Conservation (phyloP, 2,329 filamentous ascomycete species). For the Colletotrichum shisoi region DNA sequence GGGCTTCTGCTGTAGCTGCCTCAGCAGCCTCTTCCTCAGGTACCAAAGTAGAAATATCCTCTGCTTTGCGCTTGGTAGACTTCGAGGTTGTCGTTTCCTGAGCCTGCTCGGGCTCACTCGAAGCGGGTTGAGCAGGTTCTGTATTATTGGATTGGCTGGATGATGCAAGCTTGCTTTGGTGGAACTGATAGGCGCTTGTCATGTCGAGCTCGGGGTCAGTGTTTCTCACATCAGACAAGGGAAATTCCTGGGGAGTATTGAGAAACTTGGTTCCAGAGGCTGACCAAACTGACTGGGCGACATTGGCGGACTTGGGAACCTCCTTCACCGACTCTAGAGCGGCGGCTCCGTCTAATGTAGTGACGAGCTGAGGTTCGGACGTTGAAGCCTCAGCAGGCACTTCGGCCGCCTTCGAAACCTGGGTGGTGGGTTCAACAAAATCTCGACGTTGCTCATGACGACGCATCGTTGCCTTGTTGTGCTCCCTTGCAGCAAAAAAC, state of each 20-base stretch:
- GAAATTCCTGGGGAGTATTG: constrained; percentile 19
- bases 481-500: constrained; percentile 52
- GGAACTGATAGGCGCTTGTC: constrained; percentile 38
- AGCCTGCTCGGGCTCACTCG: neutral
- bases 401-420: neutral
- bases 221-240: neutral
- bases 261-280: constrained; percentile 34
- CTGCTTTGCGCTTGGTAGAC: constrained; percentile 47
- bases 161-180: constrained; percentile 37
- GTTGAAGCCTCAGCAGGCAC: neutral
- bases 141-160: neutral
- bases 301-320: constrained; percentile 20
- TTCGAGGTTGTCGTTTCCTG: neutral
- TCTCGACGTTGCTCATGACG: neutral
- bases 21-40: constrained; percentile 38
- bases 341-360: neutral
- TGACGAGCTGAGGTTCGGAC: neutral
- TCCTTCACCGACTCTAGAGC: neutral
- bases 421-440: neutral
- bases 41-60: constrained; percentile 44
- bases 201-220: constrained; percentile 37
- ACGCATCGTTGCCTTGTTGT: constrained; percentile 45
- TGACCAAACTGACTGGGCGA: constrained; percentile 30
- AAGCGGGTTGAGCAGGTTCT: neutral
- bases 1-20: neutral